Percentiles rank a stretch among this genome's conserved stretches.
phyloP scores from a whole-genome alignment of 108 stramenopile species.

The Bacterosira constricta region DNA sequence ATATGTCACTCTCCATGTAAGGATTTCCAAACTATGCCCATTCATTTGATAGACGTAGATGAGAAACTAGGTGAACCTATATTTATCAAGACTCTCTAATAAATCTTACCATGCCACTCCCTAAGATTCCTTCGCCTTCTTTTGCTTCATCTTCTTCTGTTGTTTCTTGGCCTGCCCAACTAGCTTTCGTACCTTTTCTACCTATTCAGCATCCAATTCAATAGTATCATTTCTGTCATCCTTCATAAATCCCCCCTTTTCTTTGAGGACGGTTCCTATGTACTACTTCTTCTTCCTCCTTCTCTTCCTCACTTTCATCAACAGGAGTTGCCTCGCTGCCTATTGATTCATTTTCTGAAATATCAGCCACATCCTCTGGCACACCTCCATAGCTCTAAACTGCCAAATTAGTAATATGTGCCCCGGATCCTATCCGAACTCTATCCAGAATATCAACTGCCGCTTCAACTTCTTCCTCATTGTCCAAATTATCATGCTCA shows the following conservation, averaged over 20 bases:
- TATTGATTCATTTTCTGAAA: too few relatives aligned
- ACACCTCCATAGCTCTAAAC: slow-evolving; percentile 63
- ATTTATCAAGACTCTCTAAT: too few relatives aligned
- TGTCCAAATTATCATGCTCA: too few relatives aligned
- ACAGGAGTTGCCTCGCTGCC: too few relatives aligned
- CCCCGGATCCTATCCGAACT: slow-evolving; percentile 80
- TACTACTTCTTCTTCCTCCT: slow-evolving; percentile 3
- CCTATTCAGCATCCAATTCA: slow-evolving; percentile 55
- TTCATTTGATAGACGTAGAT: too few relatives aligned
- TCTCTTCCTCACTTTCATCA: slow-evolving; percentile 27
- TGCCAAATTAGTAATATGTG: slow-evolving; percentile 80
- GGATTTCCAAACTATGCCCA: too few relatives aligned
- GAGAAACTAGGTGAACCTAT: too few relatives aligned
- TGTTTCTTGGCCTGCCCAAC: slow-evolving; percentile 76
- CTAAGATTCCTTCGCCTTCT: too few relatives aligned
- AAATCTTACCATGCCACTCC: too few relatives aligned
- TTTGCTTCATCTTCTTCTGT: slow-evolving; percentile 65
- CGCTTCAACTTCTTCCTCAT: slow-evolving; percentile 57
- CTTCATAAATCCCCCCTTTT: slow-evolving; percentile 10
- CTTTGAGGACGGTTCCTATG: neutral
- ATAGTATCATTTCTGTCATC: slow-evolving; percentile 19
- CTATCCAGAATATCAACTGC: slow-evolving; percentile 84
- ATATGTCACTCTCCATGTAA: too few relatives aligned
- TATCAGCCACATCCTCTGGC: too few relatives aligned
- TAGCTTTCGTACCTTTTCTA: slow-evolving; percentile 75